These are phyloP conservation scores for Capsicum chinense DNA, from an alignment of 257 asterid species.

Conservation along the genomic window DNA sequence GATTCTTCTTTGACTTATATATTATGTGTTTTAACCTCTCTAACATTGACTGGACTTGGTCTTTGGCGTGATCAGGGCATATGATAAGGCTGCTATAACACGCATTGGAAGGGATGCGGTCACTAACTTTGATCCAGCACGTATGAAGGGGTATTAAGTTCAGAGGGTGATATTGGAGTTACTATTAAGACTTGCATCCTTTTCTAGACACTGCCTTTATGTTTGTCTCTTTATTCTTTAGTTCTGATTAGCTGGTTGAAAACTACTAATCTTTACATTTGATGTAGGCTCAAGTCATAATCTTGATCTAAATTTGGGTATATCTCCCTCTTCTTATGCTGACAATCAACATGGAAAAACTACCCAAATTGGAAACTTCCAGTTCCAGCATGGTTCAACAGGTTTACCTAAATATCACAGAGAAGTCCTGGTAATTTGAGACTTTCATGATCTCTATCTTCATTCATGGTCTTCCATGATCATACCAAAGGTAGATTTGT, in stretches of 20 bases:
- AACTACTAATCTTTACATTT: neutral
- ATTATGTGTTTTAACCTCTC: neutral
- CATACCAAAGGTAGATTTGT: neutral
- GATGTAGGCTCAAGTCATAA: conserved; percentile 48
- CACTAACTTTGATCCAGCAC: conserved; percentile 76
- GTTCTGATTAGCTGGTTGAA: conserved; percentile 20
- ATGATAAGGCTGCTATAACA: conserved; percentile 87
- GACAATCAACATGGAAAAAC: conserved; percentile 44
- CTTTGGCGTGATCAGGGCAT: conserved; percentile 60
- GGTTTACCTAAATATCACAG: conserved; percentile 38
- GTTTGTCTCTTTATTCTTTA: conserved; percentile 25
- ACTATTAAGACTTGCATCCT: neutral
- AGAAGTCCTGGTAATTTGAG: conserved; percentile 54
- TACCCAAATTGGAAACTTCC: conserved; percentile 39
- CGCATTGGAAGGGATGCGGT: conserved; percentile 84
- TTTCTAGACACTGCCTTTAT: neutral
- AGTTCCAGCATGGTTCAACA: conserved; percentile 46
- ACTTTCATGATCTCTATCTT: conserved; percentile 21
- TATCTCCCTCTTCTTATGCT: conserved; percentile 55
- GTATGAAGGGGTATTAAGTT: conserved; percentile 55
- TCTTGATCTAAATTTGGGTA: conserved; percentile 72
- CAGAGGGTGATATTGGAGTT: conserved; percentile 61
- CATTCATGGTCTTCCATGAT: neutral
- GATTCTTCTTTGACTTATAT: neutral
- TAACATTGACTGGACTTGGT: conserved; percentile 20